phyloP scores from a whole-genome alignment of 305 asterid species.

The Fraxinus velutina region DNA sequence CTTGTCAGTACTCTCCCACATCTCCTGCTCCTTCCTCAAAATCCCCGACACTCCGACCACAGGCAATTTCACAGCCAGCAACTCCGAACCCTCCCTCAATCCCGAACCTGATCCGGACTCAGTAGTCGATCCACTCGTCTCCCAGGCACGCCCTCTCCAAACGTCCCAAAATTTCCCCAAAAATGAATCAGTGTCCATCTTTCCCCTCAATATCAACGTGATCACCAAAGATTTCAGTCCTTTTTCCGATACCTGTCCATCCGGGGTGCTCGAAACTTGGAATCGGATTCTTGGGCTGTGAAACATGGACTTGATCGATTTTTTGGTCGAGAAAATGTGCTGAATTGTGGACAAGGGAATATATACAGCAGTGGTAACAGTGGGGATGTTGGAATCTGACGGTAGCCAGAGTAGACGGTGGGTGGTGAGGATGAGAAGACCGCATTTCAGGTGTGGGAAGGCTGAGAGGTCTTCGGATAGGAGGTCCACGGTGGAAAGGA shows the following conservation, averaged over 20 bases:
- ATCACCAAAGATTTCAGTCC: conserved; percentile 43
- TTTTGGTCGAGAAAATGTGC: conserved; percentile 52
- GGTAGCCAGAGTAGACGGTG: conserved; percentile 79
- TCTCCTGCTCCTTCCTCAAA: conserved; percentile 94
- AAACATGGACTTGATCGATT: conserved; percentile 73
- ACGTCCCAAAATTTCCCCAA: conserved; percentile 77
- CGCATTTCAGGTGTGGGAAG: conserved; percentile 70
- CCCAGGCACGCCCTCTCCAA: conserved; percentile 78
- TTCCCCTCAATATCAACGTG: conserved; percentile 61
- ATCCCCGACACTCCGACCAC: conserved; percentile 90
- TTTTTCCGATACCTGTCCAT: conserved; percentile 44
- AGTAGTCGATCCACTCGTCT: conserved; percentile 36
- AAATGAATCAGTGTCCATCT: conserved; percentile 65
- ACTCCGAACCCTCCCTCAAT: conserved; percentile 29
- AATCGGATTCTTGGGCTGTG: conserved; percentile 73
- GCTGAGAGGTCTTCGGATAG: conserved; percentile 58
- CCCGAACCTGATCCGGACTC: conserved; percentile 31
- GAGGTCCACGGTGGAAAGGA: conserved; percentile 70
- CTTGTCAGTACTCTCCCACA: conserved; percentile 99
- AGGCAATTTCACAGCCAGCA: conserved; percentile 61
- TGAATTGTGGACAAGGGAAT: conserved; percentile 58
- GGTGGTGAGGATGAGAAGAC: conserved; percentile 69
- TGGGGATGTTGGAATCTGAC: conserved; percentile 29
- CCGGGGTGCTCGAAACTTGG: conserved; percentile 56
- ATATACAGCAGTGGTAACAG: conserved; percentile 35